These are phyloP conservation scores for Ceratobasidium sp. DNA, from an alignment of 1,284 basidiomycete genomes.

Conservation along the genomic window DNA sequence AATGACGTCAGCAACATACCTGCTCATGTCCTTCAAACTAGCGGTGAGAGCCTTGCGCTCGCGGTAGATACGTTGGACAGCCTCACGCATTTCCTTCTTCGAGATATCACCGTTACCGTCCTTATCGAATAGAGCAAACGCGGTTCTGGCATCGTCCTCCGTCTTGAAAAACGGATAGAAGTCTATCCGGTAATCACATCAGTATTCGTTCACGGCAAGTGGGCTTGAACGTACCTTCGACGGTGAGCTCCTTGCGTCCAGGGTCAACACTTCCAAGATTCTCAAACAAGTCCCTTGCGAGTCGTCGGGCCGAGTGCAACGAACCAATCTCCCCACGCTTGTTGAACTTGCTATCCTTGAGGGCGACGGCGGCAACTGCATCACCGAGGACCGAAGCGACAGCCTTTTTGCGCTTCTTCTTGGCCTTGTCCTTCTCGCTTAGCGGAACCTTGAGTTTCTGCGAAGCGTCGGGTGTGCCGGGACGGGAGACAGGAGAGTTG, in stretches of 20 bases:
- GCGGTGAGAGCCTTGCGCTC: slow-evolving; percentile 77
- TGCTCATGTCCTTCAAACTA: slow-evolving; percentile 64
- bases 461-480: slow-evolving; percentile 38
- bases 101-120: slow-evolving; percentile 84
- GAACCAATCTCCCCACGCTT: slow-evolving; percentile 62
- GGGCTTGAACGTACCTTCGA: slow-evolving; percentile 59
- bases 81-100: slow-evolving; percentile 83
- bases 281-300: slow-evolving; percentile 77
- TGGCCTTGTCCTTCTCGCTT: slow-evolving; percentile 31
- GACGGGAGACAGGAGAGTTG: slow-evolving; percentile 37
- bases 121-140: slow-evolving; percentile 80
- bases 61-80: slow-evolving; percentile 80
- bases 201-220: background rate
- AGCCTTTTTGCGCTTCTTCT: slow-evolving; percentile 57
- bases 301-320: slow-evolving; percentile 69
- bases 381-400: slow-evolving; percentile 65
- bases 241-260: slow-evolving; percentile 63
- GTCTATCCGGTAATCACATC: slow-evolving; percentile 52
- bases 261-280: slow-evolving; percentile 67
- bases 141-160: slow-evolving; percentile 72
- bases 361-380: slow-evolving; percentile 71
- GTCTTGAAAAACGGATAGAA: slow-evolving; percentile 80
- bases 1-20: background rate
- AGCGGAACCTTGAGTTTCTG: slow-evolving; percentile 4
- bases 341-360: slow-evolving; percentile 70